These are phyloP conservation scores for Termitomyces sp. DNA, from an alignment of 768 basidiomycete genomes.

Conservation along the genomic window DNA sequence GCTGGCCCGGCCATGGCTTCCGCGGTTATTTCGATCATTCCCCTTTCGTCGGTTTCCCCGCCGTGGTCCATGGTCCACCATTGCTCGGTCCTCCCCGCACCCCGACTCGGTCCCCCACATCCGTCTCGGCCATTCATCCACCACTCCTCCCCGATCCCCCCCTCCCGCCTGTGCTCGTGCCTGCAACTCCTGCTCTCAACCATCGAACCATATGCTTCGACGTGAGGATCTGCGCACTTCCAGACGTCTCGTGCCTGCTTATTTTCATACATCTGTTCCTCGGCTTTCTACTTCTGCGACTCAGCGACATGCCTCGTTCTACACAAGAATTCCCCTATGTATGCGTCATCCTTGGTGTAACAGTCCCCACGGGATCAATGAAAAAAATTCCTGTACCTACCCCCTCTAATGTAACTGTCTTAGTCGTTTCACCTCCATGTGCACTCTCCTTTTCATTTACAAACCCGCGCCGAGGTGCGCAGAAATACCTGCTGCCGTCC, in stretches of 20 bases:
- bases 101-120: neutral
- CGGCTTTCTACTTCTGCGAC: neutral
- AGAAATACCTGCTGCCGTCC: neutral
- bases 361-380: neutral
- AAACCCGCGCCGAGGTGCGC: neutral
- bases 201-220: neutral
- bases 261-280: too few species aligned
- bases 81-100: neutral
- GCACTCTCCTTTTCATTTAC: neutral
- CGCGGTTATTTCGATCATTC: conserved; percentile 13
- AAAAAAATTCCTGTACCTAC: neutral
- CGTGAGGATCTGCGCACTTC: conserved; percentile 1
- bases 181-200: neutral
- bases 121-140: neutral
- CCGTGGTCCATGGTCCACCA: conserved; percentile 4
- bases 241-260: neutral
- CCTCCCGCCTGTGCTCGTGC: neutral
- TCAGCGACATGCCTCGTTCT: neutral
- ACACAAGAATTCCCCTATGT: neutral
- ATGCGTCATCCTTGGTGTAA: neutral
- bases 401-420: neutral
- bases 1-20: conserved; percentile 16
- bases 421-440: neutral
- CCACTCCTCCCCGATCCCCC: neutral
- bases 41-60: conserved; percentile 3